Base-by-base conservation (phyloP, 352 stramenopile genomes). In the Phytophthora macrochlamydospora region DNA sequence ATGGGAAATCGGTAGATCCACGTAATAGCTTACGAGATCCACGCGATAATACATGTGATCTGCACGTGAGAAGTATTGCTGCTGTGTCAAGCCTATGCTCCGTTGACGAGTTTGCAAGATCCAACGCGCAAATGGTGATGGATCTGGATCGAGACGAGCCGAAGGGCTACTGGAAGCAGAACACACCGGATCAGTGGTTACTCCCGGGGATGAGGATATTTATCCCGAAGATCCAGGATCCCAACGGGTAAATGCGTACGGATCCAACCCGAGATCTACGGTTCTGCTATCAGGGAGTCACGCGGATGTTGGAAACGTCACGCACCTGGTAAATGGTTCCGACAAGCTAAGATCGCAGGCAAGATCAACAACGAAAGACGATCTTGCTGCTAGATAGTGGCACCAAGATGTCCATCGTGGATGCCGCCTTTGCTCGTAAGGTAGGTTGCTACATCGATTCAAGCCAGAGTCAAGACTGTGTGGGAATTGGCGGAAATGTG, bases 271-370 rank as follows among this genome's bases (percentile, higher is more conserved):
- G 18, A 0, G 18, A 24, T 24, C 18, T 24, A 24, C 18, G 0
- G 18, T 0, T 24, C 18, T 74, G 2, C n/a, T 18, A 0, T 44
- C 51, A 1, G 67, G 60, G 67, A 74, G 29, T 37, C 56, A 5
- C 55, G 60, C 1, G 60, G 60, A 1, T 74, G 59, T 24, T 74
- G 67, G 60, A 30, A 50, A n/a, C 29, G 67, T 46, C 67, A 68
- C 42, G 11, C 43, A 1, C 56, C 44, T 5, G 45, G 28, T 8
- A 51, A 51, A 13, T 51, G 11, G 45, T 51, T 51, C 14, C 1
- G n/a, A 7, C 45, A 46, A 13, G 12, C 40, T 8, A 46, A 46
- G 12, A n/a, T 46, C 8, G 1, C 14, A 24, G 40, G 40, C 8
- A 46, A 46, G 6, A 24, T 46, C 6, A 46, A 46, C 40, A 46